Evolutionary conservation across 192 early-diverging fungal genomes (phyloP).

Genomic region (Gryganskiella cystojenkinii): DNA sequence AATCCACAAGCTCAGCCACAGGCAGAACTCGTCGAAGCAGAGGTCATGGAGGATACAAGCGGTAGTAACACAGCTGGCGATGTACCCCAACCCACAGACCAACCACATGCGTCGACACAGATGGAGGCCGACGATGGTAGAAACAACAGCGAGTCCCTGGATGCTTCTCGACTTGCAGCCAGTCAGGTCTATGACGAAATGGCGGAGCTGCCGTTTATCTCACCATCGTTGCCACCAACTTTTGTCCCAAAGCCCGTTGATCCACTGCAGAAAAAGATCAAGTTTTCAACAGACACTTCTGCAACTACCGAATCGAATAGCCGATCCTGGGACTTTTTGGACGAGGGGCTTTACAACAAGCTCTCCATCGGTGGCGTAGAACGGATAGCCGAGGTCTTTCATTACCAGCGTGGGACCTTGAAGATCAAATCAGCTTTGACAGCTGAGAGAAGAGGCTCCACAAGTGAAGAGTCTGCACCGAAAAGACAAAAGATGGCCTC

Average conservation of each 20-base stretch:
- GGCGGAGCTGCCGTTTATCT: background rate
- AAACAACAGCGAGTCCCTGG: background rate
- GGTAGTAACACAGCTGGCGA: too few species aligned
- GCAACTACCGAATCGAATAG: background rate
- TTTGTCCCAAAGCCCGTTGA: background rate
- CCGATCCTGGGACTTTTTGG: conserved; percentile 9
- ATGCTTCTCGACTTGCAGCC: background rate
- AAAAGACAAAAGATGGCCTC: too few species aligned
- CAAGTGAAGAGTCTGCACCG: too few species aligned
- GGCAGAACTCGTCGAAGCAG: too few species aligned
- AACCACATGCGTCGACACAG: too few species aligned
- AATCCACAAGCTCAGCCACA: too few species aligned
- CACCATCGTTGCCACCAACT: conserved; percentile 8
- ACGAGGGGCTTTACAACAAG: conserved; percentile 20
- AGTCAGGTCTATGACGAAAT: background rate
- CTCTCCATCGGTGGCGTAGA: conserved; percentile 12
- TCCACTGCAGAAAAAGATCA: background rate
- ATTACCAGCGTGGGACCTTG: background rate
- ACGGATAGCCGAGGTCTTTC: conserved; percentile 5
- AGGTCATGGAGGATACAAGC: too few species aligned
- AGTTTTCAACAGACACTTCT: background rate
- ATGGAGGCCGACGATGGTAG: too few species aligned
- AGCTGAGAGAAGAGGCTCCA: too few species aligned
- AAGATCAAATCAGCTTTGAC: background rate
- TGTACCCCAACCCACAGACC: too few species aligned